phyloP scores from a whole-genome alignment of 768 basidiomycete species.

The Tylopilus subfusipes region DNA sequence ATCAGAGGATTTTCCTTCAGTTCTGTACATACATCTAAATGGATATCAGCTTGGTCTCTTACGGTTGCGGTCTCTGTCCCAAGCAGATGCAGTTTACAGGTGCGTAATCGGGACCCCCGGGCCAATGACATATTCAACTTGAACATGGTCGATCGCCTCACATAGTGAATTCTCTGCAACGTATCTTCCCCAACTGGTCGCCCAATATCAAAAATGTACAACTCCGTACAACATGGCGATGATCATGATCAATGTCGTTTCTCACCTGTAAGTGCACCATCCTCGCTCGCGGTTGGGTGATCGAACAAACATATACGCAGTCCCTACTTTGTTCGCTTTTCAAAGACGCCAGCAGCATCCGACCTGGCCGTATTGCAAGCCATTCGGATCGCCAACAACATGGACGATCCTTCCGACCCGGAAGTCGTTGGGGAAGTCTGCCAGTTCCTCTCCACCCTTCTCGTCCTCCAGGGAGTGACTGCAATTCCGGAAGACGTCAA shows the following conservation, averaged over 20 bases:
- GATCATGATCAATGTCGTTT: constrained; percentile 33
- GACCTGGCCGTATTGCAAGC: constrained; percentile 37
- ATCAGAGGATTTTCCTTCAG: not conserved
- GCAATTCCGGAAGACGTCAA: constrained; percentile 33
- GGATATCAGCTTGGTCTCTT: constrained; percentile 29
- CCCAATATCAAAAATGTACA: constrained; percentile 26
- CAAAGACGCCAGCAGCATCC: constrained; percentile 28
- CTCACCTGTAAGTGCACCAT: not conserved
- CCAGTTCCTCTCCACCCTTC: constrained; percentile 40
- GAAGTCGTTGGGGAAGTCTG: constrained; percentile 33
- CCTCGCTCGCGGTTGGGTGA: not conserved
- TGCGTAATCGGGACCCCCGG: too few species aligned
- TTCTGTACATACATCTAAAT: not conserved
- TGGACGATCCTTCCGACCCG: constrained; percentile 9
- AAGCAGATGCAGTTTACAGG: constrained; percentile 2
- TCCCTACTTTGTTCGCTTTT: constrained; percentile 41
- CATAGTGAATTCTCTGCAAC: constrained; percentile 34
- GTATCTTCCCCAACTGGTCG: constrained; percentile 34
- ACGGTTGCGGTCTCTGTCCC: constrained; percentile 17
- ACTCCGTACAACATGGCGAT: constrained; percentile 24
- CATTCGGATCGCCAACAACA: constrained; percentile 30
- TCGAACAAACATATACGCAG: constrained; percentile 16
- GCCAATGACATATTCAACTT: too few species aligned
- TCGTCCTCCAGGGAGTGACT: constrained; percentile 36
- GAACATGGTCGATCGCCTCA: too few species aligned